phyloP scores from a whole-genome alignment of 345 rosid species.

The Ailanthus altissimus region DNA sequence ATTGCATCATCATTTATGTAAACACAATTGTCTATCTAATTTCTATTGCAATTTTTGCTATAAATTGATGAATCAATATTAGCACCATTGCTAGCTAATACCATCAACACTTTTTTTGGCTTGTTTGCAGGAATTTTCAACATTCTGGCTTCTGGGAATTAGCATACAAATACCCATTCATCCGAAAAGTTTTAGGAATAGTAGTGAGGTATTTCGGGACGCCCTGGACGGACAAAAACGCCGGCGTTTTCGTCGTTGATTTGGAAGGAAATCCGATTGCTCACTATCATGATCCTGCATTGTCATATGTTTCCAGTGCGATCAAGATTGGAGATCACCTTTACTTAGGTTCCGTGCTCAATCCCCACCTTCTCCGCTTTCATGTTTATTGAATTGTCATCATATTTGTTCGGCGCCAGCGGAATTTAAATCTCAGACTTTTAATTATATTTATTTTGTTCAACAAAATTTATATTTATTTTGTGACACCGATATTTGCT shows the following conservation, averaged over 20 bases:
- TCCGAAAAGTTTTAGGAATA: constrained; percentile 45
- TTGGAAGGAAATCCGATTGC: constrained; percentile 57
- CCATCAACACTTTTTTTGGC: too few relatives aligned
- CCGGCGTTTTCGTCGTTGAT: constrained; percentile 60
- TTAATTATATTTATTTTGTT: too few relatives aligned
- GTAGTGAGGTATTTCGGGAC: constrained; percentile 23
- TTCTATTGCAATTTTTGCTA: too few relatives aligned
- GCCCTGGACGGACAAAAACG: constrained; percentile 16
- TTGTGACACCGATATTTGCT: too few relatives aligned
- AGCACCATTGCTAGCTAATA: too few relatives aligned
- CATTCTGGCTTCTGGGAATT: constrained; percentile 29
- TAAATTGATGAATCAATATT: too few relatives aligned
- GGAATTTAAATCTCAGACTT: too few relatives aligned
- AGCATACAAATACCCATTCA: constrained; percentile 32
- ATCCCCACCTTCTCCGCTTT: constrained; percentile 47
- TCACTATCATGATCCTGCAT: constrained; percentile 48
- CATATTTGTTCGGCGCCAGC: too few relatives aligned
- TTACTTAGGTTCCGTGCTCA: constrained; percentile 46
- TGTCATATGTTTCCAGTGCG: constrained; percentile 38
- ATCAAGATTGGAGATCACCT: constrained; percentile 57
- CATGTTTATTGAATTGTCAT: too few relatives aligned
- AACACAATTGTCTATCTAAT: too few relatives aligned
- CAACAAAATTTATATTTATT: too few relatives aligned
- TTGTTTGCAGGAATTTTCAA: constrained; percentile 33
- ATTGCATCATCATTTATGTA: constrained; percentile 59